Percentiles rank a stretch among this genome's conserved stretches.
These are phyloP conservation scores for Medicago arabica DNA, from an alignment of 306 rosid genomes.

Conservation along the genomic window DNA sequence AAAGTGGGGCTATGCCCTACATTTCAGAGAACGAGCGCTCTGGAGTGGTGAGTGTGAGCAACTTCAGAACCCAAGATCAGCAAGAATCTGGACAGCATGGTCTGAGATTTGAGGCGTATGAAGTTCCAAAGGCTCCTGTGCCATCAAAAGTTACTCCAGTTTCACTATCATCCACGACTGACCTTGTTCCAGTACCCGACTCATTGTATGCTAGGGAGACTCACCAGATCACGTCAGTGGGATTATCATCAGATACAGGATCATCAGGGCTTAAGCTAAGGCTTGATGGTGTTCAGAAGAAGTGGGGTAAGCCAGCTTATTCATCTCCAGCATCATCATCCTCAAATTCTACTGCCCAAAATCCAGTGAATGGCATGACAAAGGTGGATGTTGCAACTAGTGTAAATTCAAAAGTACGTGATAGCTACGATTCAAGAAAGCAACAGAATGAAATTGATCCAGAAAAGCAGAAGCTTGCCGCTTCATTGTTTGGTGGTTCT, in stretches of 20 bases:
- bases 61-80: constrained; percentile 64
- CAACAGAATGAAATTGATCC: constrained; percentile 60
- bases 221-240: constrained; percentile 51
- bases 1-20: constrained; percentile 82
- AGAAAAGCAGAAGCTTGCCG: constrained; percentile 88
- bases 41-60: constrained; percentile 54
- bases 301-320: constrained; percentile 80
- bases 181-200: constrained; percentile 78
- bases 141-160: constrained; percentile 52
- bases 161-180: constrained; percentile 61
- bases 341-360: constrained; percentile 59
- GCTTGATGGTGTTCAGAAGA: constrained; percentile 86
- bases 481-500: constrained; percentile 78
- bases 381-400: constrained; percentile 51
- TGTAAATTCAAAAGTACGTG: constrained; percentile 54
- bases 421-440: constrained; percentile 60
- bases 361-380: constrained; percentile 60
- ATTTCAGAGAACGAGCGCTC: constrained; percentile 66
- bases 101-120: constrained; percentile 88
- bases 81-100: constrained; percentile 67
- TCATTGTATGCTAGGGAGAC: constrained; percentile 66
- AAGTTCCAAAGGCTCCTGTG: constrained; percentile 71
- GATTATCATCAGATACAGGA: constrained; percentile 61
- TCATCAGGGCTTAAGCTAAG: constrained; percentile 64
- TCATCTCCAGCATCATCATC: constrained; percentile 58